phyloP scores from a whole-genome alignment of 2,329 filamentous ascomycete species.

The Pleochaeta shiraiana region DNA sequence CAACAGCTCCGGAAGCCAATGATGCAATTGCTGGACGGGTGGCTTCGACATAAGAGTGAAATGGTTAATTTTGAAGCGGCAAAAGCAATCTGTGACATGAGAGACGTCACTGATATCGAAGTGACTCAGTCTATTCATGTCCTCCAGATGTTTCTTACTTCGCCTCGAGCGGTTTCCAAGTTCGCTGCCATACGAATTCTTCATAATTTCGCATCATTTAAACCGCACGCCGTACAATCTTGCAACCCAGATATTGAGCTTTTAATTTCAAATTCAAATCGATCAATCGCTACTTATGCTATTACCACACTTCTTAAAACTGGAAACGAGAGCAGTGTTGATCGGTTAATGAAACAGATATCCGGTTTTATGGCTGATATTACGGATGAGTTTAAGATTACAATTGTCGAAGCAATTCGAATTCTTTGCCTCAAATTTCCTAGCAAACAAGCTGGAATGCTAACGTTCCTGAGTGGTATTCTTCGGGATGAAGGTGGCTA shows the following conservation, averaged over 20 bases:
- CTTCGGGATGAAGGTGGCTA: constrained; percentile 92
- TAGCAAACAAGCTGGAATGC: constrained; percentile 93
- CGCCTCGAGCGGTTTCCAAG: constrained; percentile 86
- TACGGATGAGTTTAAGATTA: constrained; percentile 99
- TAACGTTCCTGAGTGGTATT: constrained; percentile 92
- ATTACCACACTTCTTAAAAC: constrained; percentile 98
- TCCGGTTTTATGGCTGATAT: constrained; percentile 98
- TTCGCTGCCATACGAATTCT: constrained; percentile 93
- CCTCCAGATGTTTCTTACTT: constrained; percentile 89
- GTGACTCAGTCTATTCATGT: constrained; percentile 85
- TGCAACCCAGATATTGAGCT: constrained; percentile 97
- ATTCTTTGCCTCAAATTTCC: constrained; percentile 96
- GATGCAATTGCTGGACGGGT: constrained; percentile 91
- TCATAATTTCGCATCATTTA: constrained; percentile 92
- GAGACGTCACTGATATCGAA: constrained; percentile 79
- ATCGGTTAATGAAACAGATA: constrained; percentile 97
- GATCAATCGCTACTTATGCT: constrained; percentile 93
- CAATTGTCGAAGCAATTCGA: constrained; percentile 96
- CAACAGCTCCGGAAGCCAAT: constrained; percentile 75
- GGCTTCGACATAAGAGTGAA: constrained; percentile 96
- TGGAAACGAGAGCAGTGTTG: constrained; percentile 91
- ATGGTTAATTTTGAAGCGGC: constrained; percentile 99
- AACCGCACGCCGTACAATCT: constrained; percentile 72
- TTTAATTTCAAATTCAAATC: constrained; percentile 90
- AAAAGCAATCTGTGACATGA: constrained; percentile 91